A percentile compares a stretch with the other conserved stretches of the same genome.
These are phyloP conservation scores for Symbiodinium pilosum DNA, from an alignment of 73 alveolate genomes.

Conservation along the genomic window DNA sequence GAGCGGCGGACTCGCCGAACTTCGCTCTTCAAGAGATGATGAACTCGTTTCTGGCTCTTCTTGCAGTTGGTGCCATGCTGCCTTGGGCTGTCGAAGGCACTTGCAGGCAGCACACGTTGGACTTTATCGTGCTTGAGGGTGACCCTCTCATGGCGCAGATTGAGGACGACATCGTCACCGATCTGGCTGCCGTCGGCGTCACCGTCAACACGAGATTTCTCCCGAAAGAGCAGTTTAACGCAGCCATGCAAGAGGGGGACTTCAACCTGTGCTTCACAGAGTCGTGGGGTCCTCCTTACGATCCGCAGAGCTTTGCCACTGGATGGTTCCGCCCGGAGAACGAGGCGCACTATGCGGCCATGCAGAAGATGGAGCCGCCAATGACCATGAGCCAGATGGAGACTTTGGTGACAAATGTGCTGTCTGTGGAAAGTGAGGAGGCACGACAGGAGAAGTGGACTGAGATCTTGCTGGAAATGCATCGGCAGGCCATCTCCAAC, in stretches of 20 bases:
- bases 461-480: slow-evolving; percentile 1
- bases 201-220: slow-evolving; percentile 6
- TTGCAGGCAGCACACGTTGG: too few species aligned
- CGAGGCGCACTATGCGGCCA: slow-evolving; percentile 25
- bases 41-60: too few species aligned
- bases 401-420: background rate
- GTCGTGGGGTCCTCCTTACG: slow-evolving; percentile 61
- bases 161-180: slow-evolving; percentile 26
- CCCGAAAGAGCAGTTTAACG: slow-evolving; percentile 3
- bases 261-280: slow-evolving; percentile 75
- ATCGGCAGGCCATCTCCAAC: slow-evolving; percentile 25
- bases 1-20: too few species aligned
- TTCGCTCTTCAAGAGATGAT: too few species aligned
- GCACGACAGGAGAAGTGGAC: slow-evolving; percentile 1
- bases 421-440: background rate
- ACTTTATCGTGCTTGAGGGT: slow-evolving; percentile 26
- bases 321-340: background rate
- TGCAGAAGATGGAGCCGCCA: slow-evolving; percentile 24
- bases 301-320: slow-evolving; percentile 44
- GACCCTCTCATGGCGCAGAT: slow-evolving; percentile 1
- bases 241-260: slow-evolving; percentile 1
- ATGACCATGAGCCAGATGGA: background rate
- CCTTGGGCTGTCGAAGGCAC: too few species aligned
- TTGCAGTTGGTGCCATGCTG: too few species aligned
- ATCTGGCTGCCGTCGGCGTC: background rate